A percentile compares a stretch with the other conserved stretches of the same genome.
Conservation (phyloP, 371 early-diverging fungal species). For the Lichtheimia ornata region DNA sequence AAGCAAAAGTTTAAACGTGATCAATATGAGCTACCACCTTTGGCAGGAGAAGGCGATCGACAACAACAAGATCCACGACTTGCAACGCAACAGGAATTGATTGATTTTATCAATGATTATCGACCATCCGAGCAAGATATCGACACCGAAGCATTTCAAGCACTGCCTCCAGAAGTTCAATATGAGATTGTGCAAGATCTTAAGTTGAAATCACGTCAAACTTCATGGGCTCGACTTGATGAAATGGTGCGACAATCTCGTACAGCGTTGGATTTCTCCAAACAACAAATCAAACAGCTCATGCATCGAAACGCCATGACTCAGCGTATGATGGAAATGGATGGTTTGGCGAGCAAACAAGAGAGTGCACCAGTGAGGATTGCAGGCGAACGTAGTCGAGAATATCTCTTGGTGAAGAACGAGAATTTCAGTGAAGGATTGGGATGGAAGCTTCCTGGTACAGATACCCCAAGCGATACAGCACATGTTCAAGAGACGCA, state of each 20-base stretch:
- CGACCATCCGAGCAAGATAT: constrained; percentile 63
- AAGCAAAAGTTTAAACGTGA: constrained; percentile 58
- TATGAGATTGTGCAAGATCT: constrained; percentile 89
- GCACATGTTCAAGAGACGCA: neutral
- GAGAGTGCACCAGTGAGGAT: constrained; percentile 56
- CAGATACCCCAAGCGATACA: neutral
- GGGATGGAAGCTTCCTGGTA: constrained; percentile 70
- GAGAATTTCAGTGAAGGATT: constrained; percentile 64
- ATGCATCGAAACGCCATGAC: constrained; percentile 87
- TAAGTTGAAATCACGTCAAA: constrained; percentile 80
- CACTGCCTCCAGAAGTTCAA: constrained; percentile 84
- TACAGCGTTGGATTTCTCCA: constrained; percentile 86
- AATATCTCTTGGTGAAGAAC: constrained; percentile 85
- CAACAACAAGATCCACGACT: constrained; percentile 62
- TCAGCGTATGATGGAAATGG: constrained; percentile 72
- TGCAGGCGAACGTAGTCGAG: constrained; percentile 79
- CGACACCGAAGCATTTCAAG: constrained; percentile 76
- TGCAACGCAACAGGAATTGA: constrained; percentile 64
- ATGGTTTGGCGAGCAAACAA: constrained; percentile 36
- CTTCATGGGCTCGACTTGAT: constrained; percentile 75
- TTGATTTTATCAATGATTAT: constrained; percentile 59
- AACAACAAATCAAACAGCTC: constrained; percentile 85
- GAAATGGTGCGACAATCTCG: constrained; percentile 68
- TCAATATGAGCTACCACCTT: constrained; percentile 72
- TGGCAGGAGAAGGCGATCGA: neutral